A percentile compares a stretch with the other conserved stretches of the same genome.
Conservation (phyloP, 768 basidiomycete genomes). For the Pleurotus citrinopileatus region DNA sequence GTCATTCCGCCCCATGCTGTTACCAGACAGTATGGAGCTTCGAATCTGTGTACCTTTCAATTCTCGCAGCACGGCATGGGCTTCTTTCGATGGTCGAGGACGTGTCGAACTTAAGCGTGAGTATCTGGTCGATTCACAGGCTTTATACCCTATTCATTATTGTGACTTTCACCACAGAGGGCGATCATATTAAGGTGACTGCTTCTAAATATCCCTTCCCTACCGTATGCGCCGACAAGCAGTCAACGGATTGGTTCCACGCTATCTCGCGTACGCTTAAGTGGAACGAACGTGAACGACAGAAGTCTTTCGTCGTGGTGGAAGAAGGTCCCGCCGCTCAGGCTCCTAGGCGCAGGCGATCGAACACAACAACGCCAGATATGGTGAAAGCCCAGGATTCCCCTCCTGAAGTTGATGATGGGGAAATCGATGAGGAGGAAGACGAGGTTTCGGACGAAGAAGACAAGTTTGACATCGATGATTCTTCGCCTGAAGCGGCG, state of each 20-base stretch:
- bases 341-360: slow-evolving; percentile 21
- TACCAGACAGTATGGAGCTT: slow-evolving; percentile 98
- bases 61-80: slow-evolving; percentile 98
- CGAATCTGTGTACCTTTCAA: slow-evolving; percentile 99
- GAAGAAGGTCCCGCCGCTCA: slow-evolving; percentile 72
- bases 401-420: slow-evolving; percentile 29
- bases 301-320: slow-evolving; percentile 98
- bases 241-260: slow-evolving; percentile 98
- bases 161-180: slow-evolving; percentile 57
- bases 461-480: slow-evolving; percentile 92
- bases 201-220: slow-evolving; percentile 98
- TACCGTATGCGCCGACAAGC: slow-evolving; percentile 96
- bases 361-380: slow-evolving; percentile 13
- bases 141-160: slow-evolving; percentile 17
- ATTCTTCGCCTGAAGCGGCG: slow-evolving; percentile 64
- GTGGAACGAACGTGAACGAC: slow-evolving; percentile 98
- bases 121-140: no score
- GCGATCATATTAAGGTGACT: slow-evolving; percentile 97
- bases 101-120: slow-evolving; percentile 93
- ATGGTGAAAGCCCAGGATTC: slow-evolving; percentile 13
- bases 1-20: slow-evolving; percentile 97
- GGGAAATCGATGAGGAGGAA: slow-evolving; percentile 42
- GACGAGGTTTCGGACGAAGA: slow-evolving; percentile 54
- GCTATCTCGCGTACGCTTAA: slow-evolving; percentile 94
- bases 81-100: slow-evolving; percentile 96